phyloP scores from a whole-genome alignment of 169 alveolate genomes.

The Plasmodium fragile region DNA sequence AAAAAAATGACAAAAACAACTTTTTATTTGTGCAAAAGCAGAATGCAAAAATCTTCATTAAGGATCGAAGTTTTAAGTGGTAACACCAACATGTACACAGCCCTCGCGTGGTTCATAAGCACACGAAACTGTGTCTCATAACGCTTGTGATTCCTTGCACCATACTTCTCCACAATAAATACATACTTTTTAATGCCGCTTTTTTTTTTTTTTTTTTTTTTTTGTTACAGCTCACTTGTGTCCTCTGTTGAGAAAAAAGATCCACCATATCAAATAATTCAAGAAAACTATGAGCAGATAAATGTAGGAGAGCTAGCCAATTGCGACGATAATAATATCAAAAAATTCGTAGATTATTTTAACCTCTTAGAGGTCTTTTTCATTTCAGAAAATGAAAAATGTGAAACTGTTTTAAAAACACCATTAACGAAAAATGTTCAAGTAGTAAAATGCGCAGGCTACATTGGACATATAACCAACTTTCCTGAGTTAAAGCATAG shows the following conservation, averaged over 20 bases:
- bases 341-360: constrained; percentile 26
- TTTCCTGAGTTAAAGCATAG: constrained; percentile 18
- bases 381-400: constrained; percentile 41
- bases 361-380: constrained; percentile 10
- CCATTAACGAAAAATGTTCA: constrained; percentile 18
- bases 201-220: not conserved
- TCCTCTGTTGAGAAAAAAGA: constrained; percentile 10
- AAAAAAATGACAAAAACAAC: not conserved
- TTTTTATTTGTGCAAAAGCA: constrained; percentile 34
- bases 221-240: constrained; percentile 21
- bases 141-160: not conserved
- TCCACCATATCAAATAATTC: not conserved
- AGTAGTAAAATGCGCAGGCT: constrained; percentile 19
- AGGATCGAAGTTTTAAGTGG: constrained; percentile 47
- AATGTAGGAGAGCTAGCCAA: constrained; percentile 14
- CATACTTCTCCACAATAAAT: not conserved
- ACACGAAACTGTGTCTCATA: not conserved
- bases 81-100: not conserved
- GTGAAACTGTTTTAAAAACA: constrained; percentile 26
- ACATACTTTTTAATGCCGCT: not conserved
- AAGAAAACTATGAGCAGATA: constrained; percentile 29
- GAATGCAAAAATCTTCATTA: constrained; percentile 10
- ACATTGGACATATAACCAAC: constrained; percentile 19
- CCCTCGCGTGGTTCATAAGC: not conserved
- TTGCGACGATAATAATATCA: constrained; percentile 11